Evolutionary conservation across 305 asterid species (phyloP).

Genomic region (Euphrasia arctica): DNA sequence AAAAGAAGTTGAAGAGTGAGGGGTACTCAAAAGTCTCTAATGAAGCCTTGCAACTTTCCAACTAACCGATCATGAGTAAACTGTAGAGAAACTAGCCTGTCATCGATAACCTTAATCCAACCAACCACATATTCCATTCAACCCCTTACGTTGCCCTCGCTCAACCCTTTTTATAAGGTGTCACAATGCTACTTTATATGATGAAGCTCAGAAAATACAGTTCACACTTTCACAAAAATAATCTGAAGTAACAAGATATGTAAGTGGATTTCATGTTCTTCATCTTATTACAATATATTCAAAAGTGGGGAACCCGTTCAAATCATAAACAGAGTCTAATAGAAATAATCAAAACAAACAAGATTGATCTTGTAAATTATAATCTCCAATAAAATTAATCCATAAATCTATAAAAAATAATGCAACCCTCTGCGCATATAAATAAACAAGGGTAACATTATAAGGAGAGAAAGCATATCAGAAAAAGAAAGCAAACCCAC

Average conservation of each 20-base stretch:
- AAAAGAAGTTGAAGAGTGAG: conserved; percentile 75
- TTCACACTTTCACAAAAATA: conserved; percentile 18
- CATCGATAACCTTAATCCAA: conserved; percentile 91
- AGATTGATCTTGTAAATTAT: conserved; percentile 11
- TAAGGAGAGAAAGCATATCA: conserved; percentile 7
- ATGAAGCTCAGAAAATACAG: conserved; percentile 18
- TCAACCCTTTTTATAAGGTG: conserved; percentile 30
- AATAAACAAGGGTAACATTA: conserved; percentile 16
- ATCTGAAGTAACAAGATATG: conserved; percentile 16
- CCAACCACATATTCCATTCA: conserved; percentile 59
- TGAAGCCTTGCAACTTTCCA: conserved; percentile 92
- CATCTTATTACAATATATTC: conserved; percentile 10
- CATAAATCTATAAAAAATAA: conserved; percentile 11
- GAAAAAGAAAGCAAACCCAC: conserved; percentile 64
- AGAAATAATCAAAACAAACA: conserved; percentile 12
- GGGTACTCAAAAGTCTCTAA: conserved; percentile 76
- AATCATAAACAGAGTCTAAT: conserved; percentile 10
- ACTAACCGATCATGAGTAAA: conserved; percentile 71
- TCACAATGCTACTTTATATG: conserved; percentile 26
- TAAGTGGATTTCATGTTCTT: conserved; percentile 10
- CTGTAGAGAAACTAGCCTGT: conserved; percentile 99
- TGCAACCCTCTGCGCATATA: too few relatives aligned
- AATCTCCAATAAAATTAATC: conserved; percentile 11
- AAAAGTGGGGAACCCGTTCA: conserved; percentile 9
- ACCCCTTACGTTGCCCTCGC: conserved; percentile 40